Conservation (phyloP, 306 rosid genomes). For the Lithocarpus polystachyus region DNA sequence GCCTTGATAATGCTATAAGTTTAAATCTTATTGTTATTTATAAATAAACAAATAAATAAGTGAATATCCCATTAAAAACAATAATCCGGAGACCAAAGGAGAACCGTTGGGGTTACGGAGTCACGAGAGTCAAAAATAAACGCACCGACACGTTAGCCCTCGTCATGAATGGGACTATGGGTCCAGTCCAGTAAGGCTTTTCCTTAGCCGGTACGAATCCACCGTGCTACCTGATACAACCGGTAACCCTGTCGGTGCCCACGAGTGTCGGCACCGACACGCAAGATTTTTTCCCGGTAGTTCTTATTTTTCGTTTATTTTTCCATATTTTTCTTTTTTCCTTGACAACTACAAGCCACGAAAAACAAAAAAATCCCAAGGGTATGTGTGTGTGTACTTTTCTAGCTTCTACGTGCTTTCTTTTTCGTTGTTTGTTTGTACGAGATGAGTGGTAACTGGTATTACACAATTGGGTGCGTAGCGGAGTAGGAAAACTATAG, state of each 20-base stretch:
- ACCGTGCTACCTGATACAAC: constrained; percentile 12
- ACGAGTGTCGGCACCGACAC: constrained; percentile 75
- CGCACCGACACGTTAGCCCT: constrained; percentile 23
- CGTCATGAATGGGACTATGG: constrained; percentile 9
- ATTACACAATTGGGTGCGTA: constrained; percentile 3
- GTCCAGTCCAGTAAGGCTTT: not conserved
- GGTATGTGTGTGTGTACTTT: too few relatives aligned
- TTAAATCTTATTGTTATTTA: too few relatives aligned
- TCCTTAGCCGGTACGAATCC: constrained; percentile 11
- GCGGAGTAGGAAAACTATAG: constrained; percentile 1
- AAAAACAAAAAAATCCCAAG: not conserved
- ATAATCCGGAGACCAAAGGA: not conserved
- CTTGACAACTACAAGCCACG: constrained; percentile 4
- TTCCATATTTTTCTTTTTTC: not conserved
- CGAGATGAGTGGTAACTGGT: not conserved
- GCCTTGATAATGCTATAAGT: too few relatives aligned
- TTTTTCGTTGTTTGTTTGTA: not conserved
- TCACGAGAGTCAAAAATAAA: constrained; percentile 15
- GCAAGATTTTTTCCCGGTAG: constrained; percentile 45
- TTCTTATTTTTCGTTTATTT: not conserved
- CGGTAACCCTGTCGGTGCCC: constrained; percentile 20
- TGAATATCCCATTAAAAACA: too few relatives aligned
- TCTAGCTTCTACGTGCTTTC: constrained; percentile 13
- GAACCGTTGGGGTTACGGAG: not conserved
- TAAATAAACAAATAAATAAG: too few relatives aligned